Evolutionary conservation across 2,329 filamentous ascomycete genomes (phyloP).

Genomic region (Keithomyces neogunnii): DNA sequence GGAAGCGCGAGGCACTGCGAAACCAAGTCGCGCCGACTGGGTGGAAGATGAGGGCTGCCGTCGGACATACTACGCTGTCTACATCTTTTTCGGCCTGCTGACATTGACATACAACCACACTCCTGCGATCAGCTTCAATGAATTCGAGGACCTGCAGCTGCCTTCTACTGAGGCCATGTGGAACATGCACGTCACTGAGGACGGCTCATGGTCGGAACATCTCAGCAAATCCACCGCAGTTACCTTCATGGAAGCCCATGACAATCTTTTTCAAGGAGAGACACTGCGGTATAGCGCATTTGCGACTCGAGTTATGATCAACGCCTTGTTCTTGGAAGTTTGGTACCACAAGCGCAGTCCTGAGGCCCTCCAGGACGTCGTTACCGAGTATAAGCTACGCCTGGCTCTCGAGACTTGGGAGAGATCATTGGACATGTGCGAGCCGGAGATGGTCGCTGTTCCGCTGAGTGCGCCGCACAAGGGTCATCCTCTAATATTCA

Average conservation of each 20-base stretch:
- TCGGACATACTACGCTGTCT: conserved; percentile 95
- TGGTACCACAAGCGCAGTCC: conserved; percentile 99
- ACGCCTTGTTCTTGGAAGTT: conserved; percentile 93
- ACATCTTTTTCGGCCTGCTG: conserved; percentile 95
- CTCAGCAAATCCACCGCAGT: conserved; percentile 62
- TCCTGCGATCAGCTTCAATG: conserved; percentile 95
- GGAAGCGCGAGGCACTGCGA: conserved; percentile 70
- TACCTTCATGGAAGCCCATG: conserved; percentile 89
- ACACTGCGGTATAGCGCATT: conserved; percentile 89
- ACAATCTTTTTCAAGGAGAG: conserved; percentile 92
- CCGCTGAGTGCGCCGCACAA: conserved; percentile 91
- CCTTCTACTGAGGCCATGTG: conserved; percentile 91
- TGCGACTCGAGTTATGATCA: conserved; percentile 96
- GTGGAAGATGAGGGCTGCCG: conserved; percentile 94
- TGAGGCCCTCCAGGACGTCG: conserved; percentile 93
- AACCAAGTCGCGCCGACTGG: conserved; percentile 81
- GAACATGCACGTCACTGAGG: conserved; percentile 76
- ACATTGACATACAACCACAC: conserved; percentile 98
- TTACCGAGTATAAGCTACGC: conserved; percentile 95
- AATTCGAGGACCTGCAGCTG: conserved; percentile 87
- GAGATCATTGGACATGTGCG: conserved; percentile 86
- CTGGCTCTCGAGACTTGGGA: conserved; percentile 98
- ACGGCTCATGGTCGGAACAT: conserved; percentile 75
- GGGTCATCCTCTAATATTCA: conserved; percentile 93
- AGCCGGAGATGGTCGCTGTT: conserved; percentile 81